These are phyloP conservation scores for Apiotrichum veenhuisii DNA, from an alignment of 1,284 basidiomycete genomes.

Conservation along the genomic window DNA sequence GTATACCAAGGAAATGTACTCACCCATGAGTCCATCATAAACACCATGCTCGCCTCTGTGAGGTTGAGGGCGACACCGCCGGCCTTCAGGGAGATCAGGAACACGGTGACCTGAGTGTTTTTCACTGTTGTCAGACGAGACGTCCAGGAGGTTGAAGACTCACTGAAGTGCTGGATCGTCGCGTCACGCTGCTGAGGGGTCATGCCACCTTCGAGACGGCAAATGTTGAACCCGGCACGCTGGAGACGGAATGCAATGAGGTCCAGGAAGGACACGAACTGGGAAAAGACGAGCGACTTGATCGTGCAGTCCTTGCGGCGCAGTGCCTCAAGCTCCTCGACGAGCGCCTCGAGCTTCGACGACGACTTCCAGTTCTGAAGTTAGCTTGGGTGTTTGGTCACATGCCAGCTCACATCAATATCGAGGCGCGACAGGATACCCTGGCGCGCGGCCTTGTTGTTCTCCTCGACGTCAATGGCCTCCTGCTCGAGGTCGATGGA, in stretches of 20 bases:
- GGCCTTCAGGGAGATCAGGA: conserved; percentile 90
- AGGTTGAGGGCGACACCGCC: conserved; percentile 88
- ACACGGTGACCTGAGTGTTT: conserved; percentile 90
- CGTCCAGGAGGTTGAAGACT: conserved; percentile 35
- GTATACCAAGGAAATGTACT: not conserved
- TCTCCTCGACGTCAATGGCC: conserved; percentile 74
- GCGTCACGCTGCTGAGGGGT: conserved; percentile 91
- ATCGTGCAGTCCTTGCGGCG: conserved; percentile 82
- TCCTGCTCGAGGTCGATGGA: conserved; percentile 95
- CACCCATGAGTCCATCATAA: conserved; percentile 54
- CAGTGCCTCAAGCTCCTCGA: conserved; percentile 87
- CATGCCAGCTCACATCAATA: conserved; percentile 56
- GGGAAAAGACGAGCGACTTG: conserved; percentile 82
- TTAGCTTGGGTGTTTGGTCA: not conserved
- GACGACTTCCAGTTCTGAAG: conserved; percentile 79
- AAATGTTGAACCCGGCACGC: conserved; percentile 88
- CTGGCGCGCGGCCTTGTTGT: conserved; percentile 63
- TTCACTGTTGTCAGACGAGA: conserved; percentile 60
- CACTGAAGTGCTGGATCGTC: conserved; percentile 91
- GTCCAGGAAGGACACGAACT: conserved; percentile 54
- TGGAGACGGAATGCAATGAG: conserved; percentile 90
- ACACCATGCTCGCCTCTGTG: conserved; percentile 90
- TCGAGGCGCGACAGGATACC: conserved; percentile 90
- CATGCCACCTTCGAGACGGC: conserved; percentile 95
- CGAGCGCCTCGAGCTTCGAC: conserved; percentile 93